phyloP scores from a whole-genome alignment of 164 flowering plant genomes.

The Macadamia tetraphylla region DNA sequence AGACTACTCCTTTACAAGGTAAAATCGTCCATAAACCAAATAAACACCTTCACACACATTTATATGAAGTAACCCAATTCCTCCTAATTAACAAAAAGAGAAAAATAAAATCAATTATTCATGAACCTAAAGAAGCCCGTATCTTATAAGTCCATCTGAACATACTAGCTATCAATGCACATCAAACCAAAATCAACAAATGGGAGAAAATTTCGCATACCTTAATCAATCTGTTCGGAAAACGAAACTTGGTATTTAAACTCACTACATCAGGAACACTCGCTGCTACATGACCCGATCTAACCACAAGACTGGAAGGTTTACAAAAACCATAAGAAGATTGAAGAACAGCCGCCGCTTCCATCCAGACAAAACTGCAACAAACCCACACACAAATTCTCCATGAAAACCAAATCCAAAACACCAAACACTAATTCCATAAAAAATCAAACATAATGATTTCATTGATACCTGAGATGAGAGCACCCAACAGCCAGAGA shows the following conservation, averaged over 20 bases:
- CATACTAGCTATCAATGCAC: too few relatives aligned
- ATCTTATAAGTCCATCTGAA: too few relatives aligned
- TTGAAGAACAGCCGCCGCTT: conserved; percentile 23
- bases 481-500: background rate
- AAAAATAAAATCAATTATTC: too few relatives aligned
- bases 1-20: too few relatives aligned
- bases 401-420: background rate
- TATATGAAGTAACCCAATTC: too few relatives aligned
- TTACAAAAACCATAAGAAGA: conserved; percentile 16
- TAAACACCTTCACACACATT: too few relatives aligned
- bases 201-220: conserved; percentile 8
- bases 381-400: background rate
- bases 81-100: too few relatives aligned
- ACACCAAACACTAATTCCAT: background rate
- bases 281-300: conserved; percentile 12
- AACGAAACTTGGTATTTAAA: conserved; percentile 8
- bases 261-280: conserved; percentile 15
- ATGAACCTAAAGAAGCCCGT: too few relatives aligned
- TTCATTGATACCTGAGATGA: background rate
- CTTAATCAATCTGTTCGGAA: conserved; percentile 18
- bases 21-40: too few relatives aligned
- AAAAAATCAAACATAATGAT: background rate
- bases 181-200: background rate
- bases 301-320: conserved; percentile 2
- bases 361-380: conserved; percentile 21